These are phyloP conservation scores for Porpolomopsis calyptriformis DNA, from an alignment of 768 basidiomycete genomes.

Conservation along the genomic window DNA sequence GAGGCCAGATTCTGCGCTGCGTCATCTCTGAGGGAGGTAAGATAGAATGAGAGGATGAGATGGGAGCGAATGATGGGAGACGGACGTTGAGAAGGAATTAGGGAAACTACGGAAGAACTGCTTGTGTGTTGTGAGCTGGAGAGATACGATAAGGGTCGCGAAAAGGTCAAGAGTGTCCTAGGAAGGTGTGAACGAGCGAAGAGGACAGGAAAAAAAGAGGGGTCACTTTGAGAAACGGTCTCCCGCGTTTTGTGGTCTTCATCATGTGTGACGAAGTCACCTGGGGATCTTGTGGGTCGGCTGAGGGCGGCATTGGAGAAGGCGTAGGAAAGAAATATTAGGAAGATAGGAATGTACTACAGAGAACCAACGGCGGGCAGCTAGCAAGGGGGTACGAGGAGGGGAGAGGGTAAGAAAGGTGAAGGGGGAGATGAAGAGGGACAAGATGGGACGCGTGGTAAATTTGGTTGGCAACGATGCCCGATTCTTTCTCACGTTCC, in stretches of 20 bases:
- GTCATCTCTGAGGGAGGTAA: conserved; percentile 60
- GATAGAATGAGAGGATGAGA: conserved; percentile 7
- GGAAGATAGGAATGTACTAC: conserved; percentile 32
- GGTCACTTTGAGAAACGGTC: conserved; percentile 78
- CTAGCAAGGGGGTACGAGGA: conserved; percentile 34
- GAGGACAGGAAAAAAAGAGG: conserved; percentile 10
- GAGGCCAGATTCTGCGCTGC: conserved; percentile 88
- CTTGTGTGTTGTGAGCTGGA: conserved; percentile 80
- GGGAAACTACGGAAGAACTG: conserved; percentile 94
- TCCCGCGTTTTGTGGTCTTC: conserved; percentile 94
- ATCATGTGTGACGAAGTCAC: conserved; percentile 86
- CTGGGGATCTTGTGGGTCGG: conserved; percentile 30
- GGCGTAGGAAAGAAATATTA: conserved; percentile 22
- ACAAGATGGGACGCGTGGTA: conserved; percentile 25
- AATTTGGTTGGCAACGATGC: conserved; percentile 25
- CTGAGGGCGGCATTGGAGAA: conserved; percentile 28
- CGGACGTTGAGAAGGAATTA: conserved; percentile 93
- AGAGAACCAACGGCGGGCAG: conserved; percentile 44
- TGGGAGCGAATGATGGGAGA: conserved; percentile 14
- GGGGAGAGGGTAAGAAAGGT: conserved; percentile 18
- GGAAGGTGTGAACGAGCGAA: conserved; percentile 3
- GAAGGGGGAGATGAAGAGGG: conserved; percentile 20
- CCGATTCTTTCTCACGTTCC: background rate
- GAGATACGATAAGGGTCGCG: conserved; percentile 90
- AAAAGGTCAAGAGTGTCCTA: conserved; percentile 98